phyloP scores from a whole-genome alignment of 345 rosid species.

The Raphanus sativus region DNA sequence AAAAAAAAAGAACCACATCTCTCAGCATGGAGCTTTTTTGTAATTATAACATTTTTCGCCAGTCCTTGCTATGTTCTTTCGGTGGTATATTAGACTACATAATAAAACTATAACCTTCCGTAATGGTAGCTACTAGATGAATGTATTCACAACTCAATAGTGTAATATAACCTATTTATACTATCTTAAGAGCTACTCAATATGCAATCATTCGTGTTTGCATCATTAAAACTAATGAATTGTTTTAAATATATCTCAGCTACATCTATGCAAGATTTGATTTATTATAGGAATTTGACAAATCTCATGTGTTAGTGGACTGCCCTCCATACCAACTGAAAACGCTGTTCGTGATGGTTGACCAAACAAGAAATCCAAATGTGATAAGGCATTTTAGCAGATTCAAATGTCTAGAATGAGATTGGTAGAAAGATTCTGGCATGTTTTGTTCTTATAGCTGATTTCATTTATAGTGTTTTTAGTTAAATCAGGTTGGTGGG shows the following conservation, averaged over 20 bases:
- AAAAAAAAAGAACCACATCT: no score
- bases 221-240: background rate
- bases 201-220: background rate
- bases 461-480: conserved; percentile 7
- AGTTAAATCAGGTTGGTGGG: conserved; percentile 63
- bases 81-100: background rate
- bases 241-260: background rate
- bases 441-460: background rate
- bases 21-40: background rate
- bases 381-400: conserved; percentile 59
- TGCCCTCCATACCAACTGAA: conserved; percentile 39
- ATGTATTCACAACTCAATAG: background rate
- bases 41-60: background rate
- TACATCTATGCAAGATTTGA: background rate
- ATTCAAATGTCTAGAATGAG: background rate
- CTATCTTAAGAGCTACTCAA: background rate
- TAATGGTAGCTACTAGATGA: background rate
- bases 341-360: conserved; percentile 49
- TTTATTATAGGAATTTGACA: conserved; percentile 4
- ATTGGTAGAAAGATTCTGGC: background rate
- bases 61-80: background rate
- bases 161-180: background rate
- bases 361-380: conserved; percentile 85
- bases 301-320: conserved; percentile 42
- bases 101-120: background rate